Evolutionary conservation across 1,139 yeast genomes (phyloP).

Genomic region (Cylindricascospora bacillispora): DNA sequence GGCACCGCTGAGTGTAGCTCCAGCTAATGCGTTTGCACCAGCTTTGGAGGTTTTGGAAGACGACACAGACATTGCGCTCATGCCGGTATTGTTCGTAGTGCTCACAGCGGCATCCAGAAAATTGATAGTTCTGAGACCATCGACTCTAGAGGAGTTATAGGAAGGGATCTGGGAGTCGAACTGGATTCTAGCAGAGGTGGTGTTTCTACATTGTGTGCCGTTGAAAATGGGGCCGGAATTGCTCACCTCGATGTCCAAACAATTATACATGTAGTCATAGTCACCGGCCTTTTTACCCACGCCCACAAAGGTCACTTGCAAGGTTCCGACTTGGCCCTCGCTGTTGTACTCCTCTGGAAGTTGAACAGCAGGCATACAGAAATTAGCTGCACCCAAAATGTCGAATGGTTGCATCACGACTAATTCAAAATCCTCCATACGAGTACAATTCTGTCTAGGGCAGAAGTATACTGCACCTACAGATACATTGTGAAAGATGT

Average conservation of each 20-base stretch:
- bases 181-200: not conserved
- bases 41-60: too few relatives aligned
- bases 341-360: conserved; percentile 15
- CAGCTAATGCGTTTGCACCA: too few relatives aligned
- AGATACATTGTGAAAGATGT: conserved; percentile 12
- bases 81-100: too few relatives aligned
- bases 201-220: not conserved
- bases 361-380: conserved; percentile 19
- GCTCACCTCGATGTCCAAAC: conserved; percentile 19
- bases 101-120: too few relatives aligned
- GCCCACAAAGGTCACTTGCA: conserved; percentile 7
- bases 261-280: conserved; percentile 18
- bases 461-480: conserved; percentile 21
- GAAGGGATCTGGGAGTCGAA: too few relatives aligned
- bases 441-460: conserved; percentile 11
- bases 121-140: too few relatives aligned
- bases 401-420: conserved; percentile 16
- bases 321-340: conserved; percentile 16
- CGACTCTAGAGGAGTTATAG: too few relatives aligned
- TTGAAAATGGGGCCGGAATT: conserved; percentile 16
- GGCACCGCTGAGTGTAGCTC: too few relatives aligned
- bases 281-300: conserved; percentile 13
- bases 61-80: too few relatives aligned
- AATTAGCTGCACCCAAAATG: conserved; percentile 12
- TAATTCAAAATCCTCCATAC: conserved; percentile 13